These are phyloP conservation scores for Hygrophoropsis aurantiaca DNA, from an alignment of 768 basidiomycete species.

Conservation along the genomic window DNA sequence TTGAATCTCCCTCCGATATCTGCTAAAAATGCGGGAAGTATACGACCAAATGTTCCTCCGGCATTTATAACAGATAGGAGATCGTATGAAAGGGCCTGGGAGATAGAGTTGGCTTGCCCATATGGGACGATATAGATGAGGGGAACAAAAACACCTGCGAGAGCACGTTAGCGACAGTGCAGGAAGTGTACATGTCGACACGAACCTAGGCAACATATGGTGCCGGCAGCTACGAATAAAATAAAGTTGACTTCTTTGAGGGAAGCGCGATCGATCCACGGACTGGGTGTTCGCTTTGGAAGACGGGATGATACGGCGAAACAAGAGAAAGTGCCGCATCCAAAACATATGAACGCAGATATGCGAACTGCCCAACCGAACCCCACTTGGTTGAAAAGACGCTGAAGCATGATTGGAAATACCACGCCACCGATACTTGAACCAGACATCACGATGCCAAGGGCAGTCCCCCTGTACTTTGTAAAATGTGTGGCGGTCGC, in stretches of 20 bases:
- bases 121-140: slow-evolving; percentile 65
- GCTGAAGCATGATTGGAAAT: slow-evolving; percentile 55
- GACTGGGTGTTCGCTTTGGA: not conserved
- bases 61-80: slow-evolving; percentile 62
- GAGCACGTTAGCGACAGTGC: not conserved
- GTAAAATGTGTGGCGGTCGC: not conserved
- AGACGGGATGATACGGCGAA: not conserved
- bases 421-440: slow-evolving; percentile 64
- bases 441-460: slow-evolving; percentile 62
- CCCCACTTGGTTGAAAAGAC: slow-evolving; percentile 50
- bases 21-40: slow-evolving; percentile 54
- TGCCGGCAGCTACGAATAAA: not conserved
- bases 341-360: slow-evolving; percentile 47
- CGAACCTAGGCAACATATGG: slow-evolving; percentile 25
- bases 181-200: not conserved
- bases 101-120: slow-evolving; percentile 39
- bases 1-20: slow-evolving; percentile 60
- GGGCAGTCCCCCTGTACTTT: slow-evolving; percentile 24
- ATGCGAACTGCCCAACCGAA: slow-evolving; percentile 72
- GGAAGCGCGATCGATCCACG: not conserved
- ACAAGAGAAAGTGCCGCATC: not conserved
- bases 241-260: not conserved
- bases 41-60: slow-evolving; percentile 55
- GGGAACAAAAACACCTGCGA: slow-evolving; percentile 59
- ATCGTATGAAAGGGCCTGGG: slow-evolving; percentile 42